Evolutionary conservation across 148 eudicot genomes (phyloP).

Genomic region (Dysphania ambrosioides): DNA sequence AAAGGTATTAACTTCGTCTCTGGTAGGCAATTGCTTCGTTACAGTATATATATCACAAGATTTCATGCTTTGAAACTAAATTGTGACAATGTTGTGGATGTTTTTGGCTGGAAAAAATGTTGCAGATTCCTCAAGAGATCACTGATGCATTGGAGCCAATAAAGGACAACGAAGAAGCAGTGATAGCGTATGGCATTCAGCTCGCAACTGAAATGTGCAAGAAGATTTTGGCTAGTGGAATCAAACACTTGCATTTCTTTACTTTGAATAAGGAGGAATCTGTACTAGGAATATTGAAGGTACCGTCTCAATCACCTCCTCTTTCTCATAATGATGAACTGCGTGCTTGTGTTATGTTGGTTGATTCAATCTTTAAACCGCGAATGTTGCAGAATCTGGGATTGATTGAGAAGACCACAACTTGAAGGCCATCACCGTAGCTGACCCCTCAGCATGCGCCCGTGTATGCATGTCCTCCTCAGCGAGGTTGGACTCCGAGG

Average conservation of each 20-base stretch:
- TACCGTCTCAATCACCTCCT: slow-evolving; percentile 31
- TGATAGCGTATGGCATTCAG: slow-evolving; percentile 87
- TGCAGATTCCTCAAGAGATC: slow-evolving; percentile 76
- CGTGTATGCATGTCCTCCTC: too few species aligned
- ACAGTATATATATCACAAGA: not conserved
- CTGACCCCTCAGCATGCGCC: too few species aligned
- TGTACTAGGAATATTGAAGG: slow-evolving; percentile 80
- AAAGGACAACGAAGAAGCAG: slow-evolving; percentile 97
- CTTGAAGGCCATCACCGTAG: too few species aligned
- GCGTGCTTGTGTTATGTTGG: too few species aligned
- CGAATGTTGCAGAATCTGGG: too few species aligned
- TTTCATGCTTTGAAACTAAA: slow-evolving; percentile 1
- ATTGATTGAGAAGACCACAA: too few species aligned
- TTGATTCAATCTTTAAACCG: too few species aligned
- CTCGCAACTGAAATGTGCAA: slow-evolving; percentile 99
- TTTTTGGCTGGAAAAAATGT: slow-evolving; percentile 1
- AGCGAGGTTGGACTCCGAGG: too few species aligned
- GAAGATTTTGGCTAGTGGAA: slow-evolving; percentile 85
- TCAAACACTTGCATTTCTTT: slow-evolving; percentile 73
- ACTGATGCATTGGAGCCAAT: slow-evolving; percentile 85
- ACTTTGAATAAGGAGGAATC: slow-evolving; percentile 92
- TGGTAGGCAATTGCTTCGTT: too few species aligned
- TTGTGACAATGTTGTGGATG: not conserved
- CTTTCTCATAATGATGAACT: slow-evolving; percentile 47
- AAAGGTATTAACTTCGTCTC: slow-evolving; percentile 45